Evolutionary conservation across 768 basidiomycete genomes (phyloP), one percentile per base, ranked within the genome.

Genomic region (Thelephora ganbajun): DNA sequence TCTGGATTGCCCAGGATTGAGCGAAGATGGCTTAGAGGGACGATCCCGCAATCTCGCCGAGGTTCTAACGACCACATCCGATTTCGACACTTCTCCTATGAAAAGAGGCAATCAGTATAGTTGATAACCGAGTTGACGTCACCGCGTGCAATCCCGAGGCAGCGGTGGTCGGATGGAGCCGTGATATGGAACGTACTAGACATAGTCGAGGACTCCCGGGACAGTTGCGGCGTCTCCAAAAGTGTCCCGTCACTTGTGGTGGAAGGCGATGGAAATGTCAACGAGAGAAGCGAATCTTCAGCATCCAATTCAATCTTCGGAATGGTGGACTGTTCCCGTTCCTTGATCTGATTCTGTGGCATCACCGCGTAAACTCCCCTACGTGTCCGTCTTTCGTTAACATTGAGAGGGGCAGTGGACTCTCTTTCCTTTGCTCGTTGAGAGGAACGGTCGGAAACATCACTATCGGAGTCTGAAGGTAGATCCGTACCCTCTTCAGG

Each of bases 321-420:
- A 76, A 49, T 76, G 76, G 52, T 82, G 35, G 74, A 75, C 45
- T 77, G 75, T 18, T 78, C 73, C 48, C 44, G 44, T 13, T 72
- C 74, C 50, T 72, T 69, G 26, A 30, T 30, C 51, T 76, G 71
- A 52, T 72, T 43, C 11, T 50, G 42, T 13, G 51, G 69, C 52
- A 80, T 63, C 35, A 84, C 74, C 23, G 82, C 81, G 59, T 89
- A 89, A 14, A 89, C 86, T 30, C 86, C 85, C 36, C 86, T 73
- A 26, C 86, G 77, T 44, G 86, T 89, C 52, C 86, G 70, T 35
- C 86, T 72, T 59, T 88, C 86, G 56, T 89, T 81, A 51, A 87
- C 64, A 55, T 89, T 83, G 47, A 79, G 63, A 51, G 48, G 65
- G 47, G 51, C 69, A 56, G 44, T 9, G 26, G 26, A 30, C 39